Conservation (phyloP, 2,329 filamentous ascomycete species). For the Pseudogymnoascus sp. region DNA sequence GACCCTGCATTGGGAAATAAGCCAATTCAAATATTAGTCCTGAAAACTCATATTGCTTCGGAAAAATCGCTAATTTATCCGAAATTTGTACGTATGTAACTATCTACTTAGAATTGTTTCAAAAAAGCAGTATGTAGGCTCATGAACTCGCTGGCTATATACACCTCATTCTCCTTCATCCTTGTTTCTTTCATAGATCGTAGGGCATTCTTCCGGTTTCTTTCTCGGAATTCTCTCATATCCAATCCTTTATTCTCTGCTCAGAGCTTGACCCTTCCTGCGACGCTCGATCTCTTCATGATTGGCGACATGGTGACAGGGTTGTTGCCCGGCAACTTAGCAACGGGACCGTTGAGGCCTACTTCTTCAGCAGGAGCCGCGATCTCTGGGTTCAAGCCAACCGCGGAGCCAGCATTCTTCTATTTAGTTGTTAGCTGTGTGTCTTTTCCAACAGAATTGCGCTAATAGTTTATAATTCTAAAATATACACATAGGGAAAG, state of each 20-base stretch:
- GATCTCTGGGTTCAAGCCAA: conserved; percentile 1
- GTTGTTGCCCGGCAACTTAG: conserved; percentile 15
- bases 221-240: background rate
- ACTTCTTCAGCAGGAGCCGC: conserved; percentile 10
- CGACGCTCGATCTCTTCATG: background rate
- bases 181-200: background rate
- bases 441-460: background rate
- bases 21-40: too few relatives aligned
- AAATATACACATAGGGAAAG: background rate
- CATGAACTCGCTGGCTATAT: background rate
- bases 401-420: background rate
- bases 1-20: too few relatives aligned
- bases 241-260: background rate
- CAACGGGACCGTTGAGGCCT: conserved; percentile 14
- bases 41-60: too few relatives aligned
- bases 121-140: background rate
- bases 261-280: background rate
- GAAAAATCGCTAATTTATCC: too few relatives aligned
- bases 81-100: background rate
- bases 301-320: background rate
- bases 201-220: background rate
- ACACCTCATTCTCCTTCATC: background rate
- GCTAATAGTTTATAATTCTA: background rate
- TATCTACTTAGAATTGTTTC: background rate
- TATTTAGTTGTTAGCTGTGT: background rate